These are phyloP conservation scores for Aureobasidium sp. DNA, from an alignment of 2,329 filamentous ascomycete species.

Conservation along the genomic window DNA sequence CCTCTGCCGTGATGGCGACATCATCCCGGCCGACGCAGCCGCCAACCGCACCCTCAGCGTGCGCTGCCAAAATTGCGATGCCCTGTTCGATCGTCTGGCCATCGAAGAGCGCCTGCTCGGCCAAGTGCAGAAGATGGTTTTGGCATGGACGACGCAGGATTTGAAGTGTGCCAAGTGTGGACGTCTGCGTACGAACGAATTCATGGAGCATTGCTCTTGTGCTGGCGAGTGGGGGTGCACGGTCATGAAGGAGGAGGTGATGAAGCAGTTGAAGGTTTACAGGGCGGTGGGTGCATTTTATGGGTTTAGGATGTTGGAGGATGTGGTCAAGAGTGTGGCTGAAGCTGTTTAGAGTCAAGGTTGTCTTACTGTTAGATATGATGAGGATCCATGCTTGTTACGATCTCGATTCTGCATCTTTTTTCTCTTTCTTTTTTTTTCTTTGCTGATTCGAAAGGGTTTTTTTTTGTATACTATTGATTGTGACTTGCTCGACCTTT, in stretches of 20 bases:
- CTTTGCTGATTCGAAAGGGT: too few species aligned
- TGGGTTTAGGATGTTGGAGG: constrained; percentile 71
- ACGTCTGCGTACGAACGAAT: constrained; percentile 71
- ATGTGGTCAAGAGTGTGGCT: constrained; percentile 49
- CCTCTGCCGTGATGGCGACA: constrained; percentile 79
- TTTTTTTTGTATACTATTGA: too few species aligned
- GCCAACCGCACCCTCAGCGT: constrained; percentile 20
- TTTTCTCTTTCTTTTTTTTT: too few species aligned
- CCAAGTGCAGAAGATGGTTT: constrained; percentile 64
- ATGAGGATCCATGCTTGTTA: not conserved
- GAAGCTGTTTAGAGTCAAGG: not conserved
- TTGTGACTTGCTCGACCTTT: too few species aligned
- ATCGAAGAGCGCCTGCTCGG: constrained; percentile 79
- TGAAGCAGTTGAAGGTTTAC: constrained; percentile 61
- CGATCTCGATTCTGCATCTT: too few species aligned
- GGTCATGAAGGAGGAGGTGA: constrained; percentile 59
- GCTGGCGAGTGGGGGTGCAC: constrained; percentile 76
- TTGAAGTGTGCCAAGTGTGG: constrained; percentile 71
- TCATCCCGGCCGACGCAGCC: constrained; percentile 45
- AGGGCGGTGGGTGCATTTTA: constrained; percentile 71
- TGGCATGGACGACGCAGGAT: constrained; percentile 85
- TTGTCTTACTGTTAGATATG: too few species aligned
- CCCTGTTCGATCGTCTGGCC: constrained; percentile 66
- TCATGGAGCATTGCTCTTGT: constrained; percentile 94
- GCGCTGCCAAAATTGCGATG: constrained; percentile 65